Evolutionary conservation across 129 eudicot species (phyloP), one percentile per base, ranked within the genome.

Genomic region (Kitagawia praeruptora): DNA sequence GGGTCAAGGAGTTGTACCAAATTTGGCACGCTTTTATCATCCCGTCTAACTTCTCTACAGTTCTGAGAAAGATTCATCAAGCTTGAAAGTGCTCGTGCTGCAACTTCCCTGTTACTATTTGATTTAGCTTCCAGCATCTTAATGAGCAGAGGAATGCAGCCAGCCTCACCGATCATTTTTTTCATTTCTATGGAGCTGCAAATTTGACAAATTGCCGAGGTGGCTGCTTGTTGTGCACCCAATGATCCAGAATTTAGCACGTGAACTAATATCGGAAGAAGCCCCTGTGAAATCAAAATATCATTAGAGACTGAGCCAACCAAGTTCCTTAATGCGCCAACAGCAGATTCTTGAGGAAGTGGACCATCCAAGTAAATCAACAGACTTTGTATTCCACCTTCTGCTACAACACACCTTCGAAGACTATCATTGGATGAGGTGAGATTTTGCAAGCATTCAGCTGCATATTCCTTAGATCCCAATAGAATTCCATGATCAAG

Each of bases 341-440:
- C 96, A 0, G 99, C 99, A 1, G 99, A 90, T 84, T 95, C 99
- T 81, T 95, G 99, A 47, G 94, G 97, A 73, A 92, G 74, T 4
- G 97, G 97, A 41, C 97, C 96, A 25, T 95, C 99, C n/a, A 95
- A 78, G 63, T 92, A 95, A 0, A 88, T 82, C 70, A 92, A 67
- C 14, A 95, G 81, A 80, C 92, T 86, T 18, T 89, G 83, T 23
- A 88, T 78, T 38, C 99, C 99, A 38, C 96, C 96, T 84, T 90
- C 94, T 3, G 89, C 64, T 11, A 95, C 78, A 18, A 95, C 94
- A 3, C 84, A 69, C 75, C 87, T 85, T 67, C 84, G 84, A 45
- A 95, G 87, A 41, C 76, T 82, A 31, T 95, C 97, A 48, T 90
- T 95, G 78, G 86, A 77, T 5, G 93, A 80, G n/a, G 99, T 92